phyloP scores from a whole-genome alignment of 768 basidiomycete species.

The Tulasnella sp. region DNA sequence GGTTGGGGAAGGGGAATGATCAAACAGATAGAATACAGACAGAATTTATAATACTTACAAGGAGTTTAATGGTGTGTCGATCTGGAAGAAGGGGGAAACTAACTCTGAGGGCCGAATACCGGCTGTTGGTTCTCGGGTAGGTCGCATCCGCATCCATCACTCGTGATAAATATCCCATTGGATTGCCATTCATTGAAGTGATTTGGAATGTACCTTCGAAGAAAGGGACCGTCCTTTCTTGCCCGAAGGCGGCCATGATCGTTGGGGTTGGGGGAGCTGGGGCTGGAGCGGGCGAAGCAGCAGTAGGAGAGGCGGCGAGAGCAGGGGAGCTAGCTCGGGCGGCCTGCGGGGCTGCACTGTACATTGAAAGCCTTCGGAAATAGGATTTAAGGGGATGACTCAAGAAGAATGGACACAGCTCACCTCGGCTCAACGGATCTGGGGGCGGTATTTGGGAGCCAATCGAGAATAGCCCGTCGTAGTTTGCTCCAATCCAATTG shows the following conservation, averaged over 20 bases:
- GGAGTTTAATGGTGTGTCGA: neutral
- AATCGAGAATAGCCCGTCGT: neutral
- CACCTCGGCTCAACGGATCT: neutral
- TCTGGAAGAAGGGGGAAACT: neutral
- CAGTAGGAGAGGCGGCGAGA: neutral
- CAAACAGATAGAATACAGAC: neutral
- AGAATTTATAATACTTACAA: neutral
- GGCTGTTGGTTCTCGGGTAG: neutral
- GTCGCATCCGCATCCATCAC: neutral
- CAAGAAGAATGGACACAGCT: neutral
- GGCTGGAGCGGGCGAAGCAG: neutral
- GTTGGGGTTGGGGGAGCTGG: neutral
- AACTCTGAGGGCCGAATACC: neutral
- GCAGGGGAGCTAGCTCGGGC: neutral
- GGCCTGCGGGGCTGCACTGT: neutral
- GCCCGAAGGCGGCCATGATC: neutral
- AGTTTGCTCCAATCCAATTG: slow-evolving; percentile 7
- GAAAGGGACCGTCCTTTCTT: neutral
- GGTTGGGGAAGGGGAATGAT: too few species aligned
- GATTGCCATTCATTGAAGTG: neutral
- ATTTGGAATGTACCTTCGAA: neutral
- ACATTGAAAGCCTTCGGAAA: neutral
- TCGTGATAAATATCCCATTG: slow-evolving; percentile 1
- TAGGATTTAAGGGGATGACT: neutral
- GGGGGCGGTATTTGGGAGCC: neutral